A percentile compares a stretch with the other conserved stretches of the same genome.
Evolutionary conservation across 2,329 filamentous ascomycete genomes (phyloP).

Genomic region (Cyphellophora attinorum): DNA sequence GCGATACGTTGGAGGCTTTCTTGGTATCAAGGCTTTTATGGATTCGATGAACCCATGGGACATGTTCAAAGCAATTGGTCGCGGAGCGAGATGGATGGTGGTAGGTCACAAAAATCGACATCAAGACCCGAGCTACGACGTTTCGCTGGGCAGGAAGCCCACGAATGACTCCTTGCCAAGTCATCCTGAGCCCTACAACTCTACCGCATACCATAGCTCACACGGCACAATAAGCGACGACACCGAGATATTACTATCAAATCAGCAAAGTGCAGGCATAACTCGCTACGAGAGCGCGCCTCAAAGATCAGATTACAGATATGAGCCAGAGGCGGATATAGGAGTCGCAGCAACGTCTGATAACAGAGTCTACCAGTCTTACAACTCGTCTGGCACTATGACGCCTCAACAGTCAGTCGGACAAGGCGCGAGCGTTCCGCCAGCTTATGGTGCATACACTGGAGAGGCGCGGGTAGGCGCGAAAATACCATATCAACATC

Average conservation of each 20-base stretch:
- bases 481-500: too few species aligned
- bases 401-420: too few species aligned
- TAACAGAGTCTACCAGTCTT: too few species aligned
- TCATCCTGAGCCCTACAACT: background rate
- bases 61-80: constrained; percentile 66
- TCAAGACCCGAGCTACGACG: constrained; percentile 30
- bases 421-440: too few species aligned
- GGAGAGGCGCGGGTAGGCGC: too few species aligned
- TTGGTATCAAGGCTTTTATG: constrained; percentile 55
- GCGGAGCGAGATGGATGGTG: constrained; percentile 72
- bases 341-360: too few species aligned
- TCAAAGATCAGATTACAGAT: too few species aligned
- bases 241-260: background rate
- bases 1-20: constrained; percentile 52
- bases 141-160: constrained; percentile 16
- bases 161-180: constrained; percentile 14
- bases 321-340: too few species aligned
- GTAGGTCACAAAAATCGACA: constrained; percentile 52
- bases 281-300: background rate
- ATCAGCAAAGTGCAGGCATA: background rate
- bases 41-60: constrained; percentile 77
- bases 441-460: too few species aligned
- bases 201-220: background rate
- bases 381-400: too few species aligned
- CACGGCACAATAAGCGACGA: constrained; percentile 2